phyloP scores from a whole-genome alignment of 1,284 basidiomycete genomes.

The Termitomyces sp. region DNA sequence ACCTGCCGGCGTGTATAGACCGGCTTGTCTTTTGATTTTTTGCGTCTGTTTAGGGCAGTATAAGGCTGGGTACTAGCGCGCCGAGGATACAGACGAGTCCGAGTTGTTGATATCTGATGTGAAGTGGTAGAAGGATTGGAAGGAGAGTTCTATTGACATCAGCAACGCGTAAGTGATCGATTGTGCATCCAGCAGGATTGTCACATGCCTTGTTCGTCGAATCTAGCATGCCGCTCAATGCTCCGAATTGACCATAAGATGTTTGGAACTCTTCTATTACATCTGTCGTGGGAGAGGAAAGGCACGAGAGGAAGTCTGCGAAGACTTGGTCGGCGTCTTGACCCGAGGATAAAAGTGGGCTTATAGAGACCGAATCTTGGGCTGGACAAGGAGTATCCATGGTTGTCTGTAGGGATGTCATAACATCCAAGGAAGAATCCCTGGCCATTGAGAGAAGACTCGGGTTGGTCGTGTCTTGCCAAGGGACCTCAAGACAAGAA shows the following conservation, averaged over 20 bases:
- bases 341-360: background rate
- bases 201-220: background rate
- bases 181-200: background rate
- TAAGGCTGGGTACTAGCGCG: background rate
- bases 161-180: background rate
- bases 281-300: constrained; percentile 11
- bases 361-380: background rate
- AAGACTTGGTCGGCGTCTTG: constrained; percentile 19
- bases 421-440: background rate
- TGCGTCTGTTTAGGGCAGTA: constrained; percentile 6
- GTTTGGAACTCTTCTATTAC: background rate
- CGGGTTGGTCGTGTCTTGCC: background rate
- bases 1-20: constrained; percentile 28
- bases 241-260: background rate
- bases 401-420: background rate
- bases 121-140: background rate
- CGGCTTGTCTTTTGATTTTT: constrained; percentile 22
- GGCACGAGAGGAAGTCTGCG: constrained; percentile 17
- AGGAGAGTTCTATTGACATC: background rate
- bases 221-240: background rate
- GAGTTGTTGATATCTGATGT: background rate
- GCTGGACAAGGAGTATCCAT: background rate
- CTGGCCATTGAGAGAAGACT: background rate
- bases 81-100: background rate
- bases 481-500: background rate